Conservation (phyloP, 331 rosid genomes). For the Cydonia oblonga region DNA sequence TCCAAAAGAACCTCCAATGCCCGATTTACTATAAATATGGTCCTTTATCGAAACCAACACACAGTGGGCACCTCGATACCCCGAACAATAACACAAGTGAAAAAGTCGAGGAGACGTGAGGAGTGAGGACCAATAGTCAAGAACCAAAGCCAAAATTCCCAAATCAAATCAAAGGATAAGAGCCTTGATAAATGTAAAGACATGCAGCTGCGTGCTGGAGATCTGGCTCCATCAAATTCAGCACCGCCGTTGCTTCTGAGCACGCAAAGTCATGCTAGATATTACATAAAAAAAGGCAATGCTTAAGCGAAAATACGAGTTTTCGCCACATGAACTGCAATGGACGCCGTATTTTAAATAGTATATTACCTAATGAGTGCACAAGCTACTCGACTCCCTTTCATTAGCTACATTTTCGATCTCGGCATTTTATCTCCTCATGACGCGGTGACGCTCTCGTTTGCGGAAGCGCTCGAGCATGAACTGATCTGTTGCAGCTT, state of each 20-base stretch:
- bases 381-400: neutral
- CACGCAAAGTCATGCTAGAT: neutral
- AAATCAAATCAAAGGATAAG: too few species aligned
- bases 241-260: neutral
- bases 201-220: too few species aligned
- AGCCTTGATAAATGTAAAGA: too few species aligned
- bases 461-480: conserved; percentile 93
- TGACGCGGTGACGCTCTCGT: conserved; percentile 87
- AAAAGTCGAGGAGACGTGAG: too few species aligned
- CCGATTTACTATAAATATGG: too few species aligned
- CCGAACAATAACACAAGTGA: too few species aligned
- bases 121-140: too few species aligned
- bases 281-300: neutral
- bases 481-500: conserved; percentile 90
- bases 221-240: too few species aligned
- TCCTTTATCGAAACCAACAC: too few species aligned
- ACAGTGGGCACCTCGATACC: too few species aligned
- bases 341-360: neutral
- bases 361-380: neutral
- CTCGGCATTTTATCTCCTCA: conserved; percentile 43
- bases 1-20: too few species aligned
- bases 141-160: too few species aligned
- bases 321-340: neutral
- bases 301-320: neutral
- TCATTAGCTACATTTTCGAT: neutral